Conservation (phyloP, 2,329 filamentous ascomycete species). For the Penicillium nordicum region DNA sequence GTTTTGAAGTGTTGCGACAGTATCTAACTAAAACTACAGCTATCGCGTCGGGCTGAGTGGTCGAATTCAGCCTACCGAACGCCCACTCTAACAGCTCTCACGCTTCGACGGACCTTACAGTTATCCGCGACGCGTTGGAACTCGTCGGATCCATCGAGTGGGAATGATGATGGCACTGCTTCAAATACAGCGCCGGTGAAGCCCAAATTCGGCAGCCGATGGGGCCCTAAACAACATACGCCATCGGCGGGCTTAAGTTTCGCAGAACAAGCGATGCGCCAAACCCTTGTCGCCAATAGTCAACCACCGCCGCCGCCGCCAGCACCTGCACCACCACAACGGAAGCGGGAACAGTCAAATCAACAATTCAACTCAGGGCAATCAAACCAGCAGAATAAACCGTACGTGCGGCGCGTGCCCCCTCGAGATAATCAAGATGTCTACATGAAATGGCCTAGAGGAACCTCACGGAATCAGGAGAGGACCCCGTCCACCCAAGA, state of each 20-base stretch:
- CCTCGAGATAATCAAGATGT: neutral
- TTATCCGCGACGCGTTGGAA: conserved; percentile 27
- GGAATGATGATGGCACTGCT: conserved; percentile 20
- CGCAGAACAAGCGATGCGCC: conserved; percentile 32
- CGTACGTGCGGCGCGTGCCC: neutral
- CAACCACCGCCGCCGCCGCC: conserved; percentile 13
- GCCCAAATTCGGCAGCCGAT: conserved; percentile 32
- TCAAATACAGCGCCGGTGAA: conserved; percentile 8
- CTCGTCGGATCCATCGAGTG: conserved; percentile 26
- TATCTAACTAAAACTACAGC: conserved; percentile 20
- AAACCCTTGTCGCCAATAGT: conserved; percentile 24
- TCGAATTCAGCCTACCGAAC: conserved; percentile 32
- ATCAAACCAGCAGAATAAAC: conserved; percentile 1
- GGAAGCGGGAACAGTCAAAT: neutral
- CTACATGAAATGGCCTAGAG: neutral
- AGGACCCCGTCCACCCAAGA: neutral
- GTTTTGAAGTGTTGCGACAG: neutral
- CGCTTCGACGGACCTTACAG: conserved; percentile 35
- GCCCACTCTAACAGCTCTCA: conserved; percentile 18
- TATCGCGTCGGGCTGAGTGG: conserved; percentile 41
- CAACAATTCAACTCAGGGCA: neutral
- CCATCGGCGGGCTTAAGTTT: conserved; percentile 29
- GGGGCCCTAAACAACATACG: conserved; percentile 18
- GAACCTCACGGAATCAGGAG: neutral
- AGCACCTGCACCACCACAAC: neutral